Evolutionary conservation across 208 protist genomes (phyloP).

Genomic region (Wallacemonas rigidus): DNA sequence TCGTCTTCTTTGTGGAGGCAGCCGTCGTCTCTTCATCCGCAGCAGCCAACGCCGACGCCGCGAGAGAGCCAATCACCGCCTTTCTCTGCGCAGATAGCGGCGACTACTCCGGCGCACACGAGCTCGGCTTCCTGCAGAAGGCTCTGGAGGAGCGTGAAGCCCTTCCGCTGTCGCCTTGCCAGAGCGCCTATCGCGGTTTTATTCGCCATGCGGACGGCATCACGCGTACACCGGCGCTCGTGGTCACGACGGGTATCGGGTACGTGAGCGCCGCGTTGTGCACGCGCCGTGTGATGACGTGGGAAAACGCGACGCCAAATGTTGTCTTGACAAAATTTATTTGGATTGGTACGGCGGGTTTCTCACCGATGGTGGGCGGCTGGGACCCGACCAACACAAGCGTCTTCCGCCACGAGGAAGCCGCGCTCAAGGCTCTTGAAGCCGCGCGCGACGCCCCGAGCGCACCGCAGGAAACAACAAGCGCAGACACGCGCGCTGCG

Average conservation of each 20-base stretch:
- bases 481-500: not conserved
- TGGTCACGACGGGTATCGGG: slow-evolving; percentile 59
- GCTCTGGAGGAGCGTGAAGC: slow-evolving; percentile 31
- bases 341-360: slow-evolving; percentile 58
- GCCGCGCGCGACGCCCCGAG: slow-evolving; percentile 22
- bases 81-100: slow-evolving; percentile 58
- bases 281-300: slow-evolving; percentile 31
- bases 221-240: slow-evolving; percentile 29
- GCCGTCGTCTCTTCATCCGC: not conserved
- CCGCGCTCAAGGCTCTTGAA: slow-evolving; percentile 21
- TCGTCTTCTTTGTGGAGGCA: not conserved
- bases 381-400: slow-evolving; percentile 56
- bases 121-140: slow-evolving; percentile 40
- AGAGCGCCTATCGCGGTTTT: slow-evolving; percentile 44
- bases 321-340: slow-evolving; percentile 38
- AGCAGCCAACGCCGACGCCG: not conserved
- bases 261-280: slow-evolving; percentile 52
- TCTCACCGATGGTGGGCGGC: slow-evolving; percentile 61
- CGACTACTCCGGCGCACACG: slow-evolving; percentile 36
- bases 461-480: not conserved
- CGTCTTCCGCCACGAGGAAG: slow-evolving; percentile 21
- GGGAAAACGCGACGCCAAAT: slow-evolving; percentile 26
- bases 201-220: slow-evolving; percentile 34
- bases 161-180: slow-evolving; percentile 40
- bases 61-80: slow-evolving; percentile 15